Evolutionary conservation across 495 filamentous ascomycete genomes (phyloP).

Genomic region (Massariosphaeria phaeospora): DNA sequence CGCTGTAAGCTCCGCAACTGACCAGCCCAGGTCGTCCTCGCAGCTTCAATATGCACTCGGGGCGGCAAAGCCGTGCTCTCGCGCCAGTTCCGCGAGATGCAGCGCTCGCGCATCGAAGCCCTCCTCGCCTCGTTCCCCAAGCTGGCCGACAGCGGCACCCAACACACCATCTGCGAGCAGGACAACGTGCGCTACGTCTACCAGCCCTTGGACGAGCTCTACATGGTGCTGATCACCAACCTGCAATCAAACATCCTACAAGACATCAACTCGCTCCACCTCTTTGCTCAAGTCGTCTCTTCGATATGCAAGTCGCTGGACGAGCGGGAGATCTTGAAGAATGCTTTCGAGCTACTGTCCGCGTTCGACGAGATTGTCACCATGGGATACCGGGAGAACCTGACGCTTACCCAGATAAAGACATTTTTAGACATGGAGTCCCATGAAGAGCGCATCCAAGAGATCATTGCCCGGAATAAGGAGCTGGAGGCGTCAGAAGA

Average conservation of each 20-base stretch:
- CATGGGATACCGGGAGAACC: constrained; percentile 89
- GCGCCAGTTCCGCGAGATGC: constrained; percentile 93
- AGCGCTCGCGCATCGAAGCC: constrained; percentile 90
- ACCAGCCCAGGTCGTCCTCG: constrained; percentile 76
- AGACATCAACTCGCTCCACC: constrained; percentile 95
- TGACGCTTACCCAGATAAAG: constrained; percentile 92
- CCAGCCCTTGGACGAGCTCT: constrained; percentile 96
- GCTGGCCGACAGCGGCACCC: constrained; percentile 86
- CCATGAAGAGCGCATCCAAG: constrained; percentile 96
- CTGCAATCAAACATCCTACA: constrained; percentile 98
- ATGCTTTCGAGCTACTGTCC: constrained; percentile 91
- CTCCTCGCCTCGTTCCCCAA: constrained; percentile 95
- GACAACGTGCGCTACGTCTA: constrained; percentile 99
- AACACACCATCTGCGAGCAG: constrained; percentile 96
- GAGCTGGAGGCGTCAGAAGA: constrained; percentile 96
- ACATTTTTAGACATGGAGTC: constrained; percentile 99
- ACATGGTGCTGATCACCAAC: constrained; percentile 99
- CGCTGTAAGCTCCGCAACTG: constrained; percentile 3
- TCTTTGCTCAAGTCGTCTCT: constrained; percentile 93
- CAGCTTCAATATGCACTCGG: constrained; percentile 96
- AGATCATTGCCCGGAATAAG: constrained; percentile 98
- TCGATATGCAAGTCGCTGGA: constrained; percentile 95
- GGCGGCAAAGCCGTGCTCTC: constrained; percentile 96
- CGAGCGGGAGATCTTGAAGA: constrained; percentile 86
- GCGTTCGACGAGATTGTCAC: constrained; percentile 97